phyloP scores from a whole-genome alignment of 768 basidiomycete species.

The Pleurotus djamor region DNA sequence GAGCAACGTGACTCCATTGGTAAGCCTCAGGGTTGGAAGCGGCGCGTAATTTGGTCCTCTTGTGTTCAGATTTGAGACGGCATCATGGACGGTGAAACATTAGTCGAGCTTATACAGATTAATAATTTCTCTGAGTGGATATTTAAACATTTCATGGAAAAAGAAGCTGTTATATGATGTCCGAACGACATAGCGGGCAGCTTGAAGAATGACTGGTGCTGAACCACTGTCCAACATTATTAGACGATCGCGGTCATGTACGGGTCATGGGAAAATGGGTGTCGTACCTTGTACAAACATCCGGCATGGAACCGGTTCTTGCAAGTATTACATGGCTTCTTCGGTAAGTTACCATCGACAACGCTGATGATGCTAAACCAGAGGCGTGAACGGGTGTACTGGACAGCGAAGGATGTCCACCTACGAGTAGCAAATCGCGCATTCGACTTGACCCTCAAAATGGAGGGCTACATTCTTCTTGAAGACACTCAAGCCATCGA shows the following conservation, averaged over 20 bases:
- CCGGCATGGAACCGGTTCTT: constrained; percentile 92
- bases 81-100: too few species aligned
- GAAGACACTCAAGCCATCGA: constrained; percentile 87
- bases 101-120: background rate
- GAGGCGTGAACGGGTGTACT: background rate
- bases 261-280: background rate
- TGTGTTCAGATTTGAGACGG: too few species aligned
- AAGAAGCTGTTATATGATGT: constrained; percentile 49
- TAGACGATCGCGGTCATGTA: background rate
- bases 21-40: too few species aligned
- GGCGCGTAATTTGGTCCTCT: too few species aligned
- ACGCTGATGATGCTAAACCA: constrained; percentile 79
- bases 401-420: constrained; percentile 18
- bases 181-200: constrained; percentile 88
- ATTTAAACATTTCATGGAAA: constrained; percentile 3
- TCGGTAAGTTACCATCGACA: constrained; percentile 83
- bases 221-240: constrained; percentile 64
- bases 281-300: constrained; percentile 81
- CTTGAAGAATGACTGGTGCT: constrained; percentile 86
- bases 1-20: too few species aligned
- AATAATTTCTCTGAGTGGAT: background rate
- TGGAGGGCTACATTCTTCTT: constrained; percentile 92
- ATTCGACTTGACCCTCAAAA: constrained; percentile 95
- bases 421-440: constrained; percentile 95
- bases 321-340: constrained; percentile 91